Conservation (phyloP, 257 asterid genomes). For the Nicotiana tomentosiformis region DNA sequence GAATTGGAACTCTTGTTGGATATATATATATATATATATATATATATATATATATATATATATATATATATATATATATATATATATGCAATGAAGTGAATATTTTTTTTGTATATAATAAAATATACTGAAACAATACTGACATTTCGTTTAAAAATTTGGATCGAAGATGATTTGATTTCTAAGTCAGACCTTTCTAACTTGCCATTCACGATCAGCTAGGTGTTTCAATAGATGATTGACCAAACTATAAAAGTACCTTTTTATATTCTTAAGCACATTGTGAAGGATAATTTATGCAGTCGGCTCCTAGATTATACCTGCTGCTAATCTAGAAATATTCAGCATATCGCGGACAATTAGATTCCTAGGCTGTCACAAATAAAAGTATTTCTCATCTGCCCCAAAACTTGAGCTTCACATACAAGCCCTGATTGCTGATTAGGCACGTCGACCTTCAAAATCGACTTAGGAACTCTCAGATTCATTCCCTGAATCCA, state of each 20-base stretch:
- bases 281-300: neutral
- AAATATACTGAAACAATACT: neutral
- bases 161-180: too few relatives aligned
- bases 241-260: neutral
- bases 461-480: conserved; percentile 31
- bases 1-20: neutral
- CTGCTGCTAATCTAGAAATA: neutral
- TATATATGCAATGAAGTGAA: too few relatives aligned
- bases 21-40: too few relatives aligned
- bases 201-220: too few relatives aligned
- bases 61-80: rapidly evolving
- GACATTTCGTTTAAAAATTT: neutral
- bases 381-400: neutral
- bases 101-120: neutral
- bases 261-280: neutral
- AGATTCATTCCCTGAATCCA: conserved; percentile 50
- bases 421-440: neutral
- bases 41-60: too few relatives aligned
- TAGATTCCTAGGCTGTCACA: neutral
- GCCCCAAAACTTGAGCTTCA: neutral
- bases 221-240: too few relatives aligned
- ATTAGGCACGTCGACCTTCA: neutral
- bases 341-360: neutral
- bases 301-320: neutral
- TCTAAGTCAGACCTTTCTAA: neutral